A percentile compares a stretch with the other conserved stretches of the same genome.
Conservation (phyloP, 805 yeast genomes). For the Ogataea nonfermentans region DNA sequence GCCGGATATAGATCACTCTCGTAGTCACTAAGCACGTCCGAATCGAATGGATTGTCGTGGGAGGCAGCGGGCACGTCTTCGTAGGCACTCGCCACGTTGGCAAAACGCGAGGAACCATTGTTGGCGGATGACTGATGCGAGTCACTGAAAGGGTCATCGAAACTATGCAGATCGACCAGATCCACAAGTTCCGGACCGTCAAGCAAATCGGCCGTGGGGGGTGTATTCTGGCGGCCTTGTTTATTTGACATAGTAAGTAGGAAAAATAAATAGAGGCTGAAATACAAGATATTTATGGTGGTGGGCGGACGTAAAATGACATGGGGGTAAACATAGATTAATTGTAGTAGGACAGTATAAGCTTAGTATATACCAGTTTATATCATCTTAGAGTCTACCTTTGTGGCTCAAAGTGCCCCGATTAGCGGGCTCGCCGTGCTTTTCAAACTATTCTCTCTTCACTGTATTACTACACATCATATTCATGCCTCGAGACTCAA, state of each 20-base stretch:
- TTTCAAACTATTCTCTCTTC: constrained; percentile 3
- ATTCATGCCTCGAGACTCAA: constrained; percentile 93
- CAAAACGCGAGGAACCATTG: constrained; percentile 3
- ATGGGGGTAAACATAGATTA: too few relatives aligned
- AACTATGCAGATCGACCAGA: constrained; percentile 7
- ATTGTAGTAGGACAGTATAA: too few relatives aligned
- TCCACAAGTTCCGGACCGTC: constrained; percentile 6
- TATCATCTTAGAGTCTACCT: too few relatives aligned
- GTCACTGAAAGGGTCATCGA: constrained; percentile 9
- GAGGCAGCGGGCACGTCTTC: constrained; percentile 2
- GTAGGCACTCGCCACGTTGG: constrained; percentile 6
- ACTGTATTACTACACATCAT: constrained; percentile 12
- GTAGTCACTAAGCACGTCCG: constrained; percentile 12
- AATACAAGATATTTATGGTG: too few relatives aligned
- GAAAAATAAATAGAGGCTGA: background rate
- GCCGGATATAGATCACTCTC: constrained; percentile 6
- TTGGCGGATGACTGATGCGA: background rate
- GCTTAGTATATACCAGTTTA: too few relatives aligned
- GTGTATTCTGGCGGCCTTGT: constrained; percentile 2
- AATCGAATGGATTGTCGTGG: constrained; percentile 12
- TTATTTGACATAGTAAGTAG: constrained; percentile 3
- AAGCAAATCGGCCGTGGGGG: constrained; percentile 3
- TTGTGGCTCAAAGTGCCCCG: too few relatives aligned
- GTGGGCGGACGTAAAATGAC: too few relatives aligned
- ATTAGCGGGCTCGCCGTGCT: background rate